Base-by-base conservation (phyloP, 2,329 filamentous ascomycete genomes). In the Trichocomaceae sp. region DNA sequence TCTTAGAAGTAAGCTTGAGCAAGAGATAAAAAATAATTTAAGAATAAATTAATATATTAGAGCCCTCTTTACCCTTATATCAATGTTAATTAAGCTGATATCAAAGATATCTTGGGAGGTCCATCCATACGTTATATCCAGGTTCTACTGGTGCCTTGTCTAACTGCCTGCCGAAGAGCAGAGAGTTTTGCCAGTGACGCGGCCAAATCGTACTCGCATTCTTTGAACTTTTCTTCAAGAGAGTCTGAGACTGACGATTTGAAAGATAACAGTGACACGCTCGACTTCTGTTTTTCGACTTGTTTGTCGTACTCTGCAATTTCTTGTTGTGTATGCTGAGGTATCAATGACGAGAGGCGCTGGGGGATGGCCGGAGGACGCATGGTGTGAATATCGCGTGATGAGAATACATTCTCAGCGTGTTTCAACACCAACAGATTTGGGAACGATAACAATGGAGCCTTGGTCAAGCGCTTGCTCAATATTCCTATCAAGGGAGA, bases 171-270 rank as follows among this genome's bases (percentile, higher is more conserved):
- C 33, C 37, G 29, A 50, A 22, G 47, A 50, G 47, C 26, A 19
- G 9, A 9, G 29, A 35, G 15, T 39, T 37, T 50, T 19, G 17
- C 22, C 13, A 37, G 15, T 9, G 15, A 50, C 8, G 47, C 47
- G 26, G 47, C 17, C 33, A 50, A 52, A 19, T 52, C 49, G 41
- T 52, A 52, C 41, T 52, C 23, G 22, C 41, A 52, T 35, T 26
- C 49, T 23, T 44, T 52, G 31, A 23, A 26, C 37, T 41, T 52
- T 35, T 52, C 49, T 45, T 52, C 49, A n/a, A 52, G 49, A 33
- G 5, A 50, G 15, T 50, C 48, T n/a, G 48, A 50, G 6, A 41
- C 33, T 9, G 48, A 50, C 3, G 48, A 50, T 5, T 23, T 15
- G 7, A 50, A 2, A 15, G 48, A 50, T 5, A 50, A 50, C 6